Base-by-base conservation (phyloP, 805 yeast species). In the Suhomyces kilbournensis region DNA sequence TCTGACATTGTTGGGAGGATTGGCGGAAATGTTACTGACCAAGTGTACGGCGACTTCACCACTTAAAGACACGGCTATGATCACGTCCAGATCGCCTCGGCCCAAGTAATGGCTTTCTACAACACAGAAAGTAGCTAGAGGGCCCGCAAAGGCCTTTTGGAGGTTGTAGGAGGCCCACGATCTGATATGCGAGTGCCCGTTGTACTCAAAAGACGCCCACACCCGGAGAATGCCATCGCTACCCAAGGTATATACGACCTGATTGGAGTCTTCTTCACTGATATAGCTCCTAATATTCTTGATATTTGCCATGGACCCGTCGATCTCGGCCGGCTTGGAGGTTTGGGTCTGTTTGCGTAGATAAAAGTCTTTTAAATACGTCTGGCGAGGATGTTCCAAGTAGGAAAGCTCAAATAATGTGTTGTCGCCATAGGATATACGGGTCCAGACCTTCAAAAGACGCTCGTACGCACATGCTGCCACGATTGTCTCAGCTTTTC, bases 401-500 rank as follows among this genome's bases (percentile, higher is more conserved):
- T 87, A 85, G 0, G 82, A 71, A 55, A 90, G 70, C 59, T 87
- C 94, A 64, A 90, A 90, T 6, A 85, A 77, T 39, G 82, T 78
- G 34, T 68, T 65, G 46, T 65, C 67, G 32, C 87, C 90, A 61
- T 84, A 88, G 7, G 86, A 79, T 7, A 83, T 75, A 48, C 97
- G 72, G 50, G 84, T 77, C 96, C 97, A 92, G 2, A 90, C 74
- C 62, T 89, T 90, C 26, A 89, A 83, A 12, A 87, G 71, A 34
- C 75, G 74, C 64, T 90, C 96, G 63, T 78, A 81, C 40, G 71
- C 84, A 38, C 80, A 76, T 47, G 86, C 78, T 7, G 91, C 87
- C 20, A 70, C 59, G 19, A 91, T 81, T 44, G 84, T 74, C 48
- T 79, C 78, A 0, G 90, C 81, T 56, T 88, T 87, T n/a, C 81